phyloP scores from a whole-genome alignment of 2,329 filamentous ascomycete species.

The Emergomyces africanus region DNA sequence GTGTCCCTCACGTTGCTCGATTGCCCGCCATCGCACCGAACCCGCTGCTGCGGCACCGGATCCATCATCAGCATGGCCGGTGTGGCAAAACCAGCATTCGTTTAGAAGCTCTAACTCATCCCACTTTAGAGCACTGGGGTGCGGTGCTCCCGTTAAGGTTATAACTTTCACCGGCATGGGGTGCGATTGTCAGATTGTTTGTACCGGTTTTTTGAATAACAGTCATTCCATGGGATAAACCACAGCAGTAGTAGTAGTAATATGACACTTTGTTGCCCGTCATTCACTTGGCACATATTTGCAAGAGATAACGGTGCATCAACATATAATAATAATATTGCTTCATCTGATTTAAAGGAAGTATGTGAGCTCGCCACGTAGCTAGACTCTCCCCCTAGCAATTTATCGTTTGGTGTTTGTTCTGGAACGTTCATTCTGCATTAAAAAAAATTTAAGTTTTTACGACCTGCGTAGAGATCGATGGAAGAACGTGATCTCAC shows the following conservation, averaged over 20 bases:
- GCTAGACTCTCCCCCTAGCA: neutral
- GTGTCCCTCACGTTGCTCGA: neutral
- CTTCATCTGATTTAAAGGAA: neutral
- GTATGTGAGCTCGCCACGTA: neutral
- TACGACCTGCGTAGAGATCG: too few relatives aligned
- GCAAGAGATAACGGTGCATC: neutral
- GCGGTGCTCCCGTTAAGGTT: conserved; percentile 51
- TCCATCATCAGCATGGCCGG: neutral
- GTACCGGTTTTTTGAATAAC: too few relatives aligned
- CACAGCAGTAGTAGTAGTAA: neutral
- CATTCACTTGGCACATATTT: neutral
- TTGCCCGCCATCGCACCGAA: conserved; percentile 7
- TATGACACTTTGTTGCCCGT: neutral
- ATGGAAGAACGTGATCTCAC: too few relatives aligned
- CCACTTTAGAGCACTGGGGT: conserved; percentile 42
- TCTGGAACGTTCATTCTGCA: neutral
- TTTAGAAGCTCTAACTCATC: conserved; percentile 36
- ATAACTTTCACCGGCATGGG: conserved; percentile 27
- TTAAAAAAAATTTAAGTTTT: too few relatives aligned
- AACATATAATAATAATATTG: neutral
- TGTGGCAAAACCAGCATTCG: conserved; percentile 10
- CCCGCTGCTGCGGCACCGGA: neutral
- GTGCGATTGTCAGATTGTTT: neutral
- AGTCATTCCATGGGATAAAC: neutral
- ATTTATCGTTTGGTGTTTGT: neutral